Conservation (phyloP, 768 basidiomycete genomes). For the Termitomyces sp. region DNA sequence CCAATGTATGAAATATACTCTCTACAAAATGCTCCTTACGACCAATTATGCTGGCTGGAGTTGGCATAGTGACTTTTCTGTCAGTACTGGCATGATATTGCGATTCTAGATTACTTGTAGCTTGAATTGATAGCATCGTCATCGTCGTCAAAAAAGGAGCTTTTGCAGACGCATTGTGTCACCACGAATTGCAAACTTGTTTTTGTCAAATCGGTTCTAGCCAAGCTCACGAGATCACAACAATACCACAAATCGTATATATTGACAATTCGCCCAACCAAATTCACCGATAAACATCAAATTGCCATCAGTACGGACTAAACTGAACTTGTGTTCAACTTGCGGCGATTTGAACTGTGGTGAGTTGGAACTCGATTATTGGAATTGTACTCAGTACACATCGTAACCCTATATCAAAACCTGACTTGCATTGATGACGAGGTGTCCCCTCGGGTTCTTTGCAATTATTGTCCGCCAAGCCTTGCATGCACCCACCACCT, state of each 20-base stretch:
- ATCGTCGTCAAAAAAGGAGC: not conserved
- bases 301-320: not conserved
- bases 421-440: slow-evolving; percentile 1
- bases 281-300: slow-evolving; percentile 5
- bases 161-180: slow-evolving; percentile 4
- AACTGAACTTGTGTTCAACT: slow-evolving; percentile 5
- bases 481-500: not conserved
- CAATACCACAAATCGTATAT: slow-evolving; percentile 8
- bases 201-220: not conserved
- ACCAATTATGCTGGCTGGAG: too few relatives aligned
- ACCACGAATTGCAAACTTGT: not conserved
- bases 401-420: not conserved
- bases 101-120: not conserved
- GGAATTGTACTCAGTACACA: not conserved
- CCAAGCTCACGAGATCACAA: not conserved
- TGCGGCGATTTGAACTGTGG: not conserved
- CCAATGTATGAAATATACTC: not conserved
- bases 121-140: not conserved
- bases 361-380: not conserved
- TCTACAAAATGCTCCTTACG: not conserved
- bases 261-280: slow-evolving; percentile 4
- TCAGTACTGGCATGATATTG: too few relatives aligned
- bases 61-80: too few relatives aligned
- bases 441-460: not conserved
- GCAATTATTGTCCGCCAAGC: not conserved